Evolutionary conservation across 306 rosid genomes (phyloP).

Genomic region (Sicyos baderoa): DNA sequence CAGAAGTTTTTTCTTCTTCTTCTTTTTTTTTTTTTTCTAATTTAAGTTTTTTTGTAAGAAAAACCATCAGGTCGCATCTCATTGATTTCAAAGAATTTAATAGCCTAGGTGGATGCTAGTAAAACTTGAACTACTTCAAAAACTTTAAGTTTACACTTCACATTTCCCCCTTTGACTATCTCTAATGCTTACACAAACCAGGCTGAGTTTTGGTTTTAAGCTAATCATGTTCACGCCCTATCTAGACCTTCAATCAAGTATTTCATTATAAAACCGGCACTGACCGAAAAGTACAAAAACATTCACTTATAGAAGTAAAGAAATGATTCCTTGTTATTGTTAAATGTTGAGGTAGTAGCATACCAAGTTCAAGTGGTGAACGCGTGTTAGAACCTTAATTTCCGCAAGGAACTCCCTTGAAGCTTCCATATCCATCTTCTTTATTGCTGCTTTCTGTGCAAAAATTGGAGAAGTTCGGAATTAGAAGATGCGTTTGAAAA

Average conservation of each 20-base stretch:
- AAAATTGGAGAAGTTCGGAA: slow-evolving; percentile 7
- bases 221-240: neutral
- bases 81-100: too few species aligned
- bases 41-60: too few species aligned
- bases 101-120: too few species aligned
- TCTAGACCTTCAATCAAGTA: neutral
- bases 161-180: neutral
- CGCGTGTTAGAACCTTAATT: slow-evolving; percentile 72
- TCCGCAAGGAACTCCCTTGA: slow-evolving; percentile 81
- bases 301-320: neutral
- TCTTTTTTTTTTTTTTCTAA: too few species aligned
- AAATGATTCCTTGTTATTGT: neutral
- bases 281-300: neutral
- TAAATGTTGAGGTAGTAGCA: slow-evolving; percentile 18
- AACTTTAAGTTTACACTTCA: too few species aligned
- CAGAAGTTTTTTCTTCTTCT: too few species aligned
- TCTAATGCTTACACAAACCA: too few species aligned
- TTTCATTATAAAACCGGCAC: neutral
- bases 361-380: slow-evolving; percentile 93
- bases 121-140: too few species aligned
- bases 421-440: slow-evolving; percentile 89
- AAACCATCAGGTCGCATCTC: too few species aligned
- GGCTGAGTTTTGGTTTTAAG: too few species aligned
- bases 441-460: slow-evolving; percentile 72
- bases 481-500: neutral